Conservation (phyloP, 148 eudicot species). For the Amaranthus palmeri region DNA sequence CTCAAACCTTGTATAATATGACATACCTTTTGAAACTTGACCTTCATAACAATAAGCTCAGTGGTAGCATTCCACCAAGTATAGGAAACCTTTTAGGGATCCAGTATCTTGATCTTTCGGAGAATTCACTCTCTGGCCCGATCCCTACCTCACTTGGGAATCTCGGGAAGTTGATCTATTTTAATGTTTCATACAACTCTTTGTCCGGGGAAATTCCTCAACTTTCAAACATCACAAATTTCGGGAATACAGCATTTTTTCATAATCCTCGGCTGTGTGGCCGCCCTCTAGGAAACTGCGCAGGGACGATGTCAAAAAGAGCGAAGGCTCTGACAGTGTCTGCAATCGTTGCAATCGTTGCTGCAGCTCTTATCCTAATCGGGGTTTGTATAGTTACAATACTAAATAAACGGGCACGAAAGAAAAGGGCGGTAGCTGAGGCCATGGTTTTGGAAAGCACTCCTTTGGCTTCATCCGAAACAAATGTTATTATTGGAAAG, state of each 20-base stretch:
- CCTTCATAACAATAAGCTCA: conserved; percentile 62
- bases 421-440: conserved; percentile 39
- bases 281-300: conserved; percentile 40
- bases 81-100: conserved; percentile 60
- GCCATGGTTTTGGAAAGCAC: conserved; percentile 57
- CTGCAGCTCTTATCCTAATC: conserved; percentile 65
- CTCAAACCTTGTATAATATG: conserved; percentile 69
- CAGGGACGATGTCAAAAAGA: conserved; percentile 36
- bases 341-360: conserved; percentile 80
- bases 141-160: conserved; percentile 63
- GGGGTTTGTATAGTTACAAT: conserved; percentile 77
- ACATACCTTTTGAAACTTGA: conserved; percentile 71
- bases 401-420: conserved; percentile 64
- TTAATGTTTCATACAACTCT: conserved; percentile 72
- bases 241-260: conserved; percentile 63
- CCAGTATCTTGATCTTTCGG: conserved; percentile 60
- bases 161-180: conserved; percentile 50
- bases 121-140: conserved; percentile 63
- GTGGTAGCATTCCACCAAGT: conserved; percentile 57
- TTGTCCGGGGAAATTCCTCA: conserved; percentile 74
- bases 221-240: conserved; percentile 41
- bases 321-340: conserved; percentile 60
- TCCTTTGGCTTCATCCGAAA: conserved; percentile 58
- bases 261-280: conserved; percentile 73
- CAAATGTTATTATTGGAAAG: conserved; percentile 77